Evolutionary conservation across 164 flowering plant species (phyloP), one percentile per base, ranked within the genome.

Genomic region (Stephania cephalantha): DNA sequence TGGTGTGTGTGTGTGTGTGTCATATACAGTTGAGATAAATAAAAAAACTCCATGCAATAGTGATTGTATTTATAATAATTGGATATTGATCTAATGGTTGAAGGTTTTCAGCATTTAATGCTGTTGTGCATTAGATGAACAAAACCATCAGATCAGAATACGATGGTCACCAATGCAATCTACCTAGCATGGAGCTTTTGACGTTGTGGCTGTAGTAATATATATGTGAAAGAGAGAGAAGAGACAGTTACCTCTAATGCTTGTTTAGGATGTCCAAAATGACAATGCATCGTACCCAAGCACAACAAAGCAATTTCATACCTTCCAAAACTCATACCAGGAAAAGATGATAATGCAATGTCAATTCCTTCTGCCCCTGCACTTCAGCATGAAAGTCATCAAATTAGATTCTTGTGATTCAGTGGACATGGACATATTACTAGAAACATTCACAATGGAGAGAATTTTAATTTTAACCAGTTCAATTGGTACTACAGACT

Each of bases 301-400:
- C 96, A 95, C 74, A 95, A 79, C 73, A 91, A 84, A 73, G 94
- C 98, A 85, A 85, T 87, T 80, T 90, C 96, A 80, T 88, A 93
- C 84, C 91, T 90, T 79, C 94, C 99, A 71, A 81, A 77, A 77
- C 73, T 80, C 79, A 70, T 77, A 70, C 84, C 83, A 75, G 91
- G 73, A 61, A 88, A 83, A 75, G 83, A 77, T 63, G 92, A 82
- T 46, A 92, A 81, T 78, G 81, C 85, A 73, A 78, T 76, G 81
- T 93, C 97, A 82, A 85, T 79, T 78, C 99, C 98, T 83, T 95
- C 99, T 50, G 79, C 83, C 86, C 99, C 99, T 90, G 99, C 98
- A 90, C 97, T 95, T 87, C 84, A 83, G 72, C 71, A 53, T 53
- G 71, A 76, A 73, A 50, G 75, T 74, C 66, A 50, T 22, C 46